Conservation (phyloP, 1,284 basidiomycete species). For the Volvariella surrecta region DNA sequence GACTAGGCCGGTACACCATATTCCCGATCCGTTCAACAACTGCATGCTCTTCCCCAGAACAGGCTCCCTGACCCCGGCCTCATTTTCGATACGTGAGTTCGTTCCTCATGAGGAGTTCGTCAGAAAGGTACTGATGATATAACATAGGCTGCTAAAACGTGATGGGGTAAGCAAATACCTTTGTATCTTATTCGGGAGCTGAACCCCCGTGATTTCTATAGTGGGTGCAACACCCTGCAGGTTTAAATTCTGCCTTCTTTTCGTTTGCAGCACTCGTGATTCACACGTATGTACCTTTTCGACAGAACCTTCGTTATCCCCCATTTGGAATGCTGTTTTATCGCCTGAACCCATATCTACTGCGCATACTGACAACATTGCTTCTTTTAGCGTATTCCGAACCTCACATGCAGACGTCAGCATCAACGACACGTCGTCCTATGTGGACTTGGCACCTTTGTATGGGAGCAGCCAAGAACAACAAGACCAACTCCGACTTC, state of each 20-base stretch:
- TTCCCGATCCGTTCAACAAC: conserved; percentile 71
- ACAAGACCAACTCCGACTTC: conserved; percentile 52
- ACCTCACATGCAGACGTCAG: conserved; percentile 55
- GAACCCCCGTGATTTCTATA: background rate
- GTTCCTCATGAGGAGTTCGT: background rate
- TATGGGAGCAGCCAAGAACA: conserved; percentile 64
- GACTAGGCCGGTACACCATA: conserved; percentile 58
- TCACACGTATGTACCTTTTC: conserved; percentile 42
- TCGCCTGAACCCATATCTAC: no score
- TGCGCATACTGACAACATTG: background rate
- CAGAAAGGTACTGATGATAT: background rate
- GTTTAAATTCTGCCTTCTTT: background rate
- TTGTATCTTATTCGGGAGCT: no score
- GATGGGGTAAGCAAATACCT: background rate
- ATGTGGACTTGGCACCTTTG: conserved; percentile 76
- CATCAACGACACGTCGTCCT: conserved; percentile 83
- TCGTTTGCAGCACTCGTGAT: conserved; percentile 63
- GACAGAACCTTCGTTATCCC: no score
- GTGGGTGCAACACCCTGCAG: background rate
- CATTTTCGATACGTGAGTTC: background rate
- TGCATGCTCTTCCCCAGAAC: conserved; percentile 46
- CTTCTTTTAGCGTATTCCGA: conserved; percentile 51
- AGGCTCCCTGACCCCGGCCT: background rate
- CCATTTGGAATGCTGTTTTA: no score
- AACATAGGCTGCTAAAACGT: background rate